These are phyloP conservation scores for Mycena floridula DNA, from an alignment of 768 basidiomycete species.

Conservation along the genomic window DNA sequence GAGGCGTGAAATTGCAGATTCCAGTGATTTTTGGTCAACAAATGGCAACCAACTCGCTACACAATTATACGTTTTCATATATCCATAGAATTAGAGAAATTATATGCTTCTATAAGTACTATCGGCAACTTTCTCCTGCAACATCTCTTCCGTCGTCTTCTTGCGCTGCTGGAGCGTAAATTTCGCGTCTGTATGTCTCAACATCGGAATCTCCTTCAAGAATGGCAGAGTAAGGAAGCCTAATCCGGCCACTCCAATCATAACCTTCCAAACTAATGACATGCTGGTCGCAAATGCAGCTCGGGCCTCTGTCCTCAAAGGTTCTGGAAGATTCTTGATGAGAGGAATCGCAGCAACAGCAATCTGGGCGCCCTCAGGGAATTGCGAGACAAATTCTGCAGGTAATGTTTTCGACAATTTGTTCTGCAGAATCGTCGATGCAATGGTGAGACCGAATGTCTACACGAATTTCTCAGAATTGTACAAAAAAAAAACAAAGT, in stretches of 20 bases:
- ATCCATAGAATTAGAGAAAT: no score
- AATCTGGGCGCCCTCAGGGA: conserved; percentile 7
- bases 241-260: conserved; percentile 10
- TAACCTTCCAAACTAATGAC: conserved; percentile 12
- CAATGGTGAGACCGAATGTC: conserved; percentile 25
- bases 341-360: conserved; percentile 22
- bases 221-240: conserved; percentile 11
- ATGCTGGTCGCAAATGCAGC: conserved; percentile 2
- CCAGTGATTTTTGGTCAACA: no score
- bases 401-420: conserved; percentile 23
- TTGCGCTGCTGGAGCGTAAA: no score
- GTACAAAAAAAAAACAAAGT: no score
- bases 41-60: no score
- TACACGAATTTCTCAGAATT: no score
- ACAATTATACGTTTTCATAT: no score
- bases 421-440: conserved; percentile 26
- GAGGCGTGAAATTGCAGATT: no score
- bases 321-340: conserved; percentile 13
- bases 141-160: no score
- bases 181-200: no score
- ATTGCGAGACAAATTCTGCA: conserved; percentile 11
- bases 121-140: no score
- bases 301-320: conserved; percentile 10
- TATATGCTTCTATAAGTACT: no score
- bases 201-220: not conserved